Percentiles rank a stretch among this genome's conserved stretches.
Conservation (phyloP, 2,329 filamentous ascomycete genomes). For the Xylaria sp. region DNA sequence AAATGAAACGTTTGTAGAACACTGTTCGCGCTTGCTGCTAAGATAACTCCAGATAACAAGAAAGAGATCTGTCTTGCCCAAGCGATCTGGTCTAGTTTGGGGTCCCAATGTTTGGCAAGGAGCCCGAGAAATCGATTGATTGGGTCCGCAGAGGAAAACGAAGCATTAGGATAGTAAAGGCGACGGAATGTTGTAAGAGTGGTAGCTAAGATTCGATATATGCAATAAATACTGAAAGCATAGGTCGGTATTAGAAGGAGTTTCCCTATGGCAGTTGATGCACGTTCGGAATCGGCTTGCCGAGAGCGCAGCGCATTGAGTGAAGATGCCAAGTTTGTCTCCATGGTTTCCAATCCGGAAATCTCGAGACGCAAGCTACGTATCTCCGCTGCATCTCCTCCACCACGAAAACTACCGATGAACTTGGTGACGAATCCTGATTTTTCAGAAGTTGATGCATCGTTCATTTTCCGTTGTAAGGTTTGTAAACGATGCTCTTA, state of each 20-base stretch:
- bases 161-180: slow-evolving; percentile 50
- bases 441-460: slow-evolving; percentile 48
- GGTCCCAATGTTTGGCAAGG: slow-evolving; percentile 83
- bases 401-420: slow-evolving; percentile 72
- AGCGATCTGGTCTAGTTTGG: slow-evolving; percentile 77
- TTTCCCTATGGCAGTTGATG: slow-evolving; percentile 70
- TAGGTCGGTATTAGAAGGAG: slow-evolving; percentile 67
- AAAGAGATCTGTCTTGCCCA: slow-evolving; percentile 89
- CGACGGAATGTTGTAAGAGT: slow-evolving; percentile 71
- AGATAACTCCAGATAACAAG: slow-evolving; percentile 79
- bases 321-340: slow-evolving; percentile 69
- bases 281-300: slow-evolving; percentile 67
- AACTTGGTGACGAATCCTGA: slow-evolving; percentile 74
- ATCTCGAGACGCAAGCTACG: slow-evolving; percentile 75
- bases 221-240: slow-evolving; percentile 79
- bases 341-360: slow-evolving; percentile 80
- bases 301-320: slow-evolving; percentile 68
- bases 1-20: slow-evolving; percentile 86
- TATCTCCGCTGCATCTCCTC: slow-evolving; percentile 64
- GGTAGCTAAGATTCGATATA: slow-evolving; percentile 81
- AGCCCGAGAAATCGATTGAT: slow-evolving; percentile 84
- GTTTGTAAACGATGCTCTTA: slow-evolving; percentile 74
- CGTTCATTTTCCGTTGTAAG: slow-evolving; percentile 66
- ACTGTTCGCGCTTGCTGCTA: slow-evolving; percentile 79
- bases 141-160: slow-evolving; percentile 76